Conservation (phyloP, 306 rosid species). For the Alnus rubra region DNA sequence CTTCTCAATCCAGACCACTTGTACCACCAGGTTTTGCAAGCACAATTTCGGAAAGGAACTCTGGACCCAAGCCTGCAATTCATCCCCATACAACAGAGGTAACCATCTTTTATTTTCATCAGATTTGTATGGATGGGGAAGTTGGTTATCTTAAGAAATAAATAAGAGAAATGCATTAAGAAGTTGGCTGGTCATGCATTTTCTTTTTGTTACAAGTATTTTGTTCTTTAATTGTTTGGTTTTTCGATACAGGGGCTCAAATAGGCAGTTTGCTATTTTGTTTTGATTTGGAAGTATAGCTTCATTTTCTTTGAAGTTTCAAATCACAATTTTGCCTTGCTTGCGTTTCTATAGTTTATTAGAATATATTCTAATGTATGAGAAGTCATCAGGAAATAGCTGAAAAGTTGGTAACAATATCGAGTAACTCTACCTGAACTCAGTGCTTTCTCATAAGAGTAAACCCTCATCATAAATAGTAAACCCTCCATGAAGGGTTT, state of each 20-base stretch:
- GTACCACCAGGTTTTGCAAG: slow-evolving; percentile 92
- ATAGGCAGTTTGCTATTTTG: slow-evolving; percentile 11
- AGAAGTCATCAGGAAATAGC: not conserved
- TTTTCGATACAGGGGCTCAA: not conserved
- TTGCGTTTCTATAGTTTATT: not conserved
- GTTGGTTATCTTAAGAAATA: not conserved
- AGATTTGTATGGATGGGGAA: not conserved
- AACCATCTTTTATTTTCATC: slow-evolving; percentile 22
- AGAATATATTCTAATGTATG: not conserved
- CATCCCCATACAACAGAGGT: slow-evolving; percentile 59
- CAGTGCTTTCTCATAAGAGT: not conserved
- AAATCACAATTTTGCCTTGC: not conserved
- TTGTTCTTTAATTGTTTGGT: no score
- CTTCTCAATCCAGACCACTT: slow-evolving; percentile 78
- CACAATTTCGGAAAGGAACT: slow-evolving; percentile 54
- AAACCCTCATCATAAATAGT: not conserved
- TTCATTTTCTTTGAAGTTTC: no score
- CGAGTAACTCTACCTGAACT: not conserved
- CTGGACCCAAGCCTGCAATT: slow-evolving; percentile 46
- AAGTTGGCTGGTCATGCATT: slow-evolving; percentile 10
- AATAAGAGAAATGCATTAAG: slow-evolving; percentile 5
- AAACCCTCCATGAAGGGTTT: no score
- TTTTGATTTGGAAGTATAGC: no score
- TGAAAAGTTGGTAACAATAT: not conserved
- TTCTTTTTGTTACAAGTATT: not conserved